Percentiles rank a stretch among this genome's conserved stretches.
These are phyloP conservation scores for Eucalyptus virginea DNA, from an alignment of 345 rosid species.

Conservation along the genomic window DNA sequence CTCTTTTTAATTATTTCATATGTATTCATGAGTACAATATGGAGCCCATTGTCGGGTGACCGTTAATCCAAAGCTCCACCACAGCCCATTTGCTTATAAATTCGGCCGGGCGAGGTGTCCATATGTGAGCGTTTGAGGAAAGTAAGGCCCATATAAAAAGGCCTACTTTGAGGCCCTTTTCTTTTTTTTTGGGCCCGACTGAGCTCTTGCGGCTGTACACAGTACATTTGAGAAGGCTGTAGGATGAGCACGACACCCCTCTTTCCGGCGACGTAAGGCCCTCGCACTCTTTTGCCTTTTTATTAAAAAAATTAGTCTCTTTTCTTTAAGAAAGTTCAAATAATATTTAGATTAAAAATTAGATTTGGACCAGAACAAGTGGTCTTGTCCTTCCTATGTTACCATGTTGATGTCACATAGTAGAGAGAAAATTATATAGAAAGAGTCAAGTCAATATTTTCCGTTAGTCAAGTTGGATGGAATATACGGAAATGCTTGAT, in stretches of 20 bases:
- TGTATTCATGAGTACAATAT: not conserved
- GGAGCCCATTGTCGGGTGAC: not conserved
- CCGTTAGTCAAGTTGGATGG: fast-evolving
- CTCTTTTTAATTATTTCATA: not conserved
- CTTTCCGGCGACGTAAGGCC: not conserved
- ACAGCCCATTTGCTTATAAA: not conserved
- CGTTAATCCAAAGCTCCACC: not conserved
- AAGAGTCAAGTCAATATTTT: fast-evolving
- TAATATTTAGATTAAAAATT: too few relatives aligned
- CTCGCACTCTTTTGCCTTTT: too few relatives aligned
- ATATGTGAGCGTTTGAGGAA: not conserved
- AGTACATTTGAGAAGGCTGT: not conserved
- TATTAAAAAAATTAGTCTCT: too few relatives aligned
- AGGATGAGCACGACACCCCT: not conserved
- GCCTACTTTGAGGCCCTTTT: not conserved
- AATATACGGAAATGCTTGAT: fast-evolving
- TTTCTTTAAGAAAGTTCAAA: too few relatives aligned
- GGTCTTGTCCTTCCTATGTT: too few relatives aligned
- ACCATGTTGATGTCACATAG: fast-evolving
- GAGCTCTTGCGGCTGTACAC: too few relatives aligned
- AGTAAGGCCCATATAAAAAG: not conserved
- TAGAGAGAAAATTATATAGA: too few relatives aligned
- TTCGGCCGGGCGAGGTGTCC: not conserved
- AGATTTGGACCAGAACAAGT: fast-evolving
- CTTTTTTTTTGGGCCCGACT: too few relatives aligned